Conservation (phyloP, 2,329 filamentous ascomycete genomes). For the Microcera coccophila region DNA sequence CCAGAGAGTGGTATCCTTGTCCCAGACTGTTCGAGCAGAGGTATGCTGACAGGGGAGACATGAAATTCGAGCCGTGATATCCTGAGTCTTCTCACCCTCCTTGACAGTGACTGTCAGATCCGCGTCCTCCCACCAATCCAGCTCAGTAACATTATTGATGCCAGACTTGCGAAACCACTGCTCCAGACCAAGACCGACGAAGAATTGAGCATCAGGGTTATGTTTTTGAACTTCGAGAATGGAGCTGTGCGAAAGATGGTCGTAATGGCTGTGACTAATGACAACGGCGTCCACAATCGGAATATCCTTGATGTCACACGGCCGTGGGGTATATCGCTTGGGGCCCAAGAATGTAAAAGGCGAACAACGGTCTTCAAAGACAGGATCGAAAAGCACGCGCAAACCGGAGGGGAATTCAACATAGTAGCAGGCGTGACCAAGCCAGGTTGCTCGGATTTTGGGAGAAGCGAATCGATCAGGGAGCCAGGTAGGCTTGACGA, state of each 20-base stretch:
- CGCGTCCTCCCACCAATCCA: constrained; percentile 92
- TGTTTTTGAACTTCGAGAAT: constrained; percentile 65
- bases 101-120: constrained; percentile 58
- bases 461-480: constrained; percentile 51
- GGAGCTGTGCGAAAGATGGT: constrained; percentile 78
- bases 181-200: constrained; percentile 79
- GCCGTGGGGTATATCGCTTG: constrained; percentile 71
- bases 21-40: constrained; percentile 63
- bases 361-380: constrained; percentile 83
- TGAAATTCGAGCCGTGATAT: constrained; percentile 66
- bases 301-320: constrained; percentile 74
- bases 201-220: constrained; percentile 80
- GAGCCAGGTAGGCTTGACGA: constrained; percentile 65
- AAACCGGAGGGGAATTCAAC: constrained; percentile 85
- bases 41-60: constrained; percentile 85
- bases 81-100: constrained; percentile 28
- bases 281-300: constrained; percentile 72
- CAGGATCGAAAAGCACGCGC: constrained; percentile 87
- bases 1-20: constrained; percentile 78
- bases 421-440: constrained; percentile 91
- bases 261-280: constrained; percentile 90
- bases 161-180: constrained; percentile 73
- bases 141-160: constrained; percentile 73
- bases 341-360: constrained; percentile 69
- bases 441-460: constrained; percentile 81